These are phyloP conservation scores for Sarcodon sp. DNA, from an alignment of 768 basidiomycete genomes.

Conservation along the genomic window DNA sequence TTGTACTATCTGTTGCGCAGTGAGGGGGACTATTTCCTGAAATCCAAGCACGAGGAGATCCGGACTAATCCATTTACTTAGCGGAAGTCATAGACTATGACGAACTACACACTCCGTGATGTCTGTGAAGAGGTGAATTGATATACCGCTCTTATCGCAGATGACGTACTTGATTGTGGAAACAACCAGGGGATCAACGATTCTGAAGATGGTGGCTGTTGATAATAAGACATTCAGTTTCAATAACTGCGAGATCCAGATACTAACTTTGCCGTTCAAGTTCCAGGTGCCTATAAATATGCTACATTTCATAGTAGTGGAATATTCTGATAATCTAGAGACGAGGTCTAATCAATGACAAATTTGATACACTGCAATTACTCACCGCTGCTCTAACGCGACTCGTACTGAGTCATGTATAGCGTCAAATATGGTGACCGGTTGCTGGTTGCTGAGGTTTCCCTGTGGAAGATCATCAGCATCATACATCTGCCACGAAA, in stretches of 20 bases:
- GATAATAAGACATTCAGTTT: constrained; percentile 2
- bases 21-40: constrained; percentile 95
- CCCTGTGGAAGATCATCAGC: constrained; percentile 42
- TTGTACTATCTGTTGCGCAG: constrained; percentile 95
- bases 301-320: constrained; percentile 52
- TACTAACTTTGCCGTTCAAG: constrained; percentile 72
- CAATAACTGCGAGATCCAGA: neutral
- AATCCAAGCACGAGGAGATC: constrained; percentile 88
- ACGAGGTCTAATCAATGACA: neutral
- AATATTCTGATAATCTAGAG: constrained; percentile 70
- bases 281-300: constrained; percentile 95
- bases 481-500: neutral
- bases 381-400: constrained; percentile 55
- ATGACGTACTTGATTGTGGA: constrained; percentile 55
- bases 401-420: constrained; percentile 79
- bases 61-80: constrained; percentile 32
- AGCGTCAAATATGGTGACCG: constrained; percentile 88
- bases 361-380: neutral
- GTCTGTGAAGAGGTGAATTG: constrained; percentile 11
- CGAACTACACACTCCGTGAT: constrained; percentile 33
- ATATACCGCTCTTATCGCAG: neutral
- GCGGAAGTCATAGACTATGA: neutral
- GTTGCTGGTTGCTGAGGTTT: constrained; percentile 77
- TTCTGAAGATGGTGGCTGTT: constrained; percentile 68
- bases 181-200: constrained; percentile 86